phyloP scores from a whole-genome alignment of 768 basidiomycete species.

The Suillus americanus region DNA sequence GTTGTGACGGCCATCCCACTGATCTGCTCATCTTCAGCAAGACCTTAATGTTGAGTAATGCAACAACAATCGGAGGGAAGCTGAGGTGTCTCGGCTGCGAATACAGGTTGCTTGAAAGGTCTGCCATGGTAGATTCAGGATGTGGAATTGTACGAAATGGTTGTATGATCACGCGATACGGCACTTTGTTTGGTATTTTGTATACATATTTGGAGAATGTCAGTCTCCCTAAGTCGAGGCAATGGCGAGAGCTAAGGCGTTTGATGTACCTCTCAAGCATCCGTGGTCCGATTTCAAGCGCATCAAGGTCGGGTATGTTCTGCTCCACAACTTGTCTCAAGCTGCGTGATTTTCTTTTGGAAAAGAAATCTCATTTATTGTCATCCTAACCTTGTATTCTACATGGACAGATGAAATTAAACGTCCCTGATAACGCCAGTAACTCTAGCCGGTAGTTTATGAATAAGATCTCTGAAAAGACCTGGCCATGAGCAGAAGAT shows the following conservation, averaged over 20 bases:
- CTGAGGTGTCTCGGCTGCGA: background rate
- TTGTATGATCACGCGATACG: background rate
- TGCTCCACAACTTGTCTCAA: background rate
- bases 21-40: background rate
- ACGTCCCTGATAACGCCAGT: background rate
- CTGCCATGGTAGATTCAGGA: background rate
- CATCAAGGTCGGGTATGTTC: background rate
- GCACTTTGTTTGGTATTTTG: background rate
- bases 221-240: background rate
- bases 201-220: background rate
- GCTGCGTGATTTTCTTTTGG: background rate
- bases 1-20: background rate
- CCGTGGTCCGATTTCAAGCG: background rate
- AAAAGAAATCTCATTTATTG: background rate
- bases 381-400: background rate
- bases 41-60: background rate
- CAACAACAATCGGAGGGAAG: background rate
- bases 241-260: background rate
- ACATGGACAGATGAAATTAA: background rate
- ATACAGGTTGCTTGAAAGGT: background rate
- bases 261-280: background rate
- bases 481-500: no score
- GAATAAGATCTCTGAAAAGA: no score
- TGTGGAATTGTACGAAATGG: background rate
- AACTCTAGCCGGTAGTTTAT: no score